Base-by-base conservation (phyloP, 2,329 filamentous ascomycete species). In the Paracoccidioides lutzii region DNA sequence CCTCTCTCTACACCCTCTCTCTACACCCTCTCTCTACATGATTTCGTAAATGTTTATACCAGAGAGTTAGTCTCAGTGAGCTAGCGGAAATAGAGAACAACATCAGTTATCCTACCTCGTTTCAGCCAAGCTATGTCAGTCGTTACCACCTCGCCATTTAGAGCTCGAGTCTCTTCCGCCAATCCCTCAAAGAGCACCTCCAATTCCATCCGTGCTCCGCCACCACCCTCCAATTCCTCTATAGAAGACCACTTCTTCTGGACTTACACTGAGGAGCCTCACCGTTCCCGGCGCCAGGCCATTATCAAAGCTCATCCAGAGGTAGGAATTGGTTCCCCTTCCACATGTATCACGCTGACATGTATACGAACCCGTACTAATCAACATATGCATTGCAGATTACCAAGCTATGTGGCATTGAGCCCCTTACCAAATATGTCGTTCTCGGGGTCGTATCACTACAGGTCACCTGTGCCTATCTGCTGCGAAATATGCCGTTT, bases 261-360 rank as follows among this genome's bases (percentile, higher is more conserved):
- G 93, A 95, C 93, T 43, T 97, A 98, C 69, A 96, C 93, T 8
- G 93, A 98, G 71, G 93, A 98, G 74, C 93, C 93, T 59, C 93
- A 98, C 73, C 83, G 90, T 63, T 93, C 91, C 37, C 80, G 93
- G 63, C 82, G 93, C 56, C 82, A 91, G 64, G 89, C 90, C 59
- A 98, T 98, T 65, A 97, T 98, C 74, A 97, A 96, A 76, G 90
- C 91, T 55, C 91, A 98, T 69, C 93, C 93, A 49, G 91, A 98
- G 80, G 90, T 91, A 75, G 22, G 69, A 37, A 33, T 42, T 52
- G 38, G 33, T 40, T 9, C 4, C 38, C 4, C 38, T 10, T 51
- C 50, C 14, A 22, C 32, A 22, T 52, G 37, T 49, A 50, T 15
- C 22, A 4, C 22, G 22, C 22, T 22, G 22, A 2, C 33, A 15